Evolutionary conservation across 768 basidiomycete species (phyloP).

Genomic region (Symmetrospora coprosmae): DNA sequence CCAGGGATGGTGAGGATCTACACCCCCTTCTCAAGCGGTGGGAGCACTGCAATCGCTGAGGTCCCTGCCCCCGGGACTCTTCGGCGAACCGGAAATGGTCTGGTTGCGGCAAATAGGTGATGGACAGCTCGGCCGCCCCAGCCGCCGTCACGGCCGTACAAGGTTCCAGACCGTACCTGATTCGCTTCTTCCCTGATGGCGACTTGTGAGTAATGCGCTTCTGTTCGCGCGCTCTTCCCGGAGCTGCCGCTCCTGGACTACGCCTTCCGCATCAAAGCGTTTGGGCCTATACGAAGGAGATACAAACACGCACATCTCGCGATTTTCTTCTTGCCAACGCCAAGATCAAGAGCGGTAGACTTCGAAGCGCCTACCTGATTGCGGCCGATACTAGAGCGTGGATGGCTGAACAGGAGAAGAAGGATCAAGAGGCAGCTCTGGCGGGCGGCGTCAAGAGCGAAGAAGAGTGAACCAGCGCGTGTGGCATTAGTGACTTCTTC

Average conservation of each 20-base stretch:
- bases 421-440: no score
- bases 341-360: slow-evolving; percentile 58
- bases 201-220: slow-evolving; percentile 95
- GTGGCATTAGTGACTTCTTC: no score
- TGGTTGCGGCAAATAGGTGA: no score
- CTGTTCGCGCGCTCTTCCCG: no score
- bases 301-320: slow-evolving; percentile 69
- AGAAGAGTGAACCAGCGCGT: no score
- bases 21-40: no score
- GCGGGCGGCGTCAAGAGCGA: no score
- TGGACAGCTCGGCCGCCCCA: slow-evolving; percentile 57
- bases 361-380: slow-evolving; percentile 53
- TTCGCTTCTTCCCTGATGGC: slow-evolving; percentile 81
- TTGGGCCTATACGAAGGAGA: slow-evolving; percentile 73
- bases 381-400: slow-evolving; percentile 59
- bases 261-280: slow-evolving; percentile 56
- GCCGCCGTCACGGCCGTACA: slow-evolving; percentile 49
- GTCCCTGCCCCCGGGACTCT: no score
- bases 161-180: slow-evolving; percentile 59
- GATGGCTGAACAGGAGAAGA: slow-evolving; percentile 40
- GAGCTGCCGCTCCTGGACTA: no score
- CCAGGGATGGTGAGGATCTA: slow-evolving; percentile 83
- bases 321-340: slow-evolving; percentile 53
- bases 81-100: no score
- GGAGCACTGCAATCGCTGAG: no score